Conservation (phyloP, 2,329 filamentous ascomycete species). For the Trichoderma atroviride region DNA sequence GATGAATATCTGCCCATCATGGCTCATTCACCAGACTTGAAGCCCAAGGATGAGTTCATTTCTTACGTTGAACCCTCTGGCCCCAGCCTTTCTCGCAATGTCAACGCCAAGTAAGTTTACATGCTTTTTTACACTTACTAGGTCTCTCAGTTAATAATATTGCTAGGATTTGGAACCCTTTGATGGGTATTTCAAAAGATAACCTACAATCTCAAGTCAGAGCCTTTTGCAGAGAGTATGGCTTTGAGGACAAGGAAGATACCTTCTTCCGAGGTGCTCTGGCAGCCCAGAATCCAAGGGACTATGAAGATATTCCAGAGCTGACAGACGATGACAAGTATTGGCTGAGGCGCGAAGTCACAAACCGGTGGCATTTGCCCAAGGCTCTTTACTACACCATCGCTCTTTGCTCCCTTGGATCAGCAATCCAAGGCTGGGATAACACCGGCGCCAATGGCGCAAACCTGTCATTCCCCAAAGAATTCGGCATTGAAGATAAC, state of each 20-base stretch:
- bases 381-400: slow-evolving; percentile 35
- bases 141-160: not conserved
- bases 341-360: slow-evolving; percentile 33
- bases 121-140: accelerated
- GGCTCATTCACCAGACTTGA: slow-evolving; percentile 17
- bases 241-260: slow-evolving; percentile 34
- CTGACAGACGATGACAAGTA: slow-evolving; percentile 34
- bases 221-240: slow-evolving; percentile 35
- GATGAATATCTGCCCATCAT: not conserved
- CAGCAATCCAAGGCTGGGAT: slow-evolving; percentile 48
- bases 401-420: slow-evolving; percentile 37
- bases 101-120: slow-evolving; percentile 37
- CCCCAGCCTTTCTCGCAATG: slow-evolving; percentile 36
- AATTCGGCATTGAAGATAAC: slow-evolving; percentile 40
- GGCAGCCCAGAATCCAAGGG: slow-evolving; percentile 34
- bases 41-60: slow-evolving; percentile 32
- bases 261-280: slow-evolving; percentile 37
- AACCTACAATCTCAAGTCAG: slow-evolving; percentile 32
- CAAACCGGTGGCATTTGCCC: slow-evolving; percentile 37
- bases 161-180: slow-evolving; percentile 36
- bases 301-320: slow-evolving; percentile 32
- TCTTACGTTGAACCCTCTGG: slow-evolving; percentile 29
- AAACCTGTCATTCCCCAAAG: slow-evolving; percentile 43
- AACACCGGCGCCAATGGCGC: slow-evolving; percentile 47
- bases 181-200: slow-evolving; percentile 32